These are phyloP conservation scores for Aspergillus indologenus DNA, from an alignment of 495 filamentous ascomycete genomes.

Conservation along the genomic window DNA sequence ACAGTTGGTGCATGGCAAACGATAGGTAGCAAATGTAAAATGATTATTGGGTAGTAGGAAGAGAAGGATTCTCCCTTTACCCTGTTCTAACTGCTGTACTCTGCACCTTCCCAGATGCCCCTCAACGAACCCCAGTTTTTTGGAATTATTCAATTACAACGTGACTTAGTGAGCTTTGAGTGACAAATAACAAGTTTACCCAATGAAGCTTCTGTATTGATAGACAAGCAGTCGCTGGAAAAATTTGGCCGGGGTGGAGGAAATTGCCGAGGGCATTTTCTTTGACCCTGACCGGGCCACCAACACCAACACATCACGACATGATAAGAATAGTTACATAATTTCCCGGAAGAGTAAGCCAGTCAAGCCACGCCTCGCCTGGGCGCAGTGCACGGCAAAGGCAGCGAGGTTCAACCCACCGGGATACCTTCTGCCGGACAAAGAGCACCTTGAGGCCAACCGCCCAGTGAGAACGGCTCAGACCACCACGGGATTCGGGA, in stretches of 20 bases:
- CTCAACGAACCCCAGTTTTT: neutral
- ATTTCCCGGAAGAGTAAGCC: slow-evolving; percentile 14
- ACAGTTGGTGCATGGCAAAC: neutral
- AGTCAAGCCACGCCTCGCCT: neutral
- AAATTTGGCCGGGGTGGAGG: neutral
- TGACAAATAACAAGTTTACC: neutral
- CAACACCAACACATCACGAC: slow-evolving; percentile 3
- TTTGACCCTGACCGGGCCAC: neutral
- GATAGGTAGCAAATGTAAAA: neutral
- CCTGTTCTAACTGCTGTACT: neutral
- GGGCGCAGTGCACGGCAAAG: neutral
- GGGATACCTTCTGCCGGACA: neutral
- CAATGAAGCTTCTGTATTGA: neutral
- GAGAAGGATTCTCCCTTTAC: neutral
- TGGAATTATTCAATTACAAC: neutral
- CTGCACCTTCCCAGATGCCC: neutral
- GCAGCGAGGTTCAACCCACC: neutral
- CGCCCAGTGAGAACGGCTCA: slow-evolving; percentile 16
- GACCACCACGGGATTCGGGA: slow-evolving; percentile 29
- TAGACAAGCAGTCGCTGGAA: neutral
- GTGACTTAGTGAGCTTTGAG: neutral
- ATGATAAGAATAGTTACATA: slow-evolving; percentile 18
- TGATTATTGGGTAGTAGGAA: neutral
- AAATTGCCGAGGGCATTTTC: neutral
- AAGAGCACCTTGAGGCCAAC: neutral